phyloP scores from a whole-genome alignment of 2,329 filamentous ascomycete genomes.

The Tolypocladium album region DNA sequence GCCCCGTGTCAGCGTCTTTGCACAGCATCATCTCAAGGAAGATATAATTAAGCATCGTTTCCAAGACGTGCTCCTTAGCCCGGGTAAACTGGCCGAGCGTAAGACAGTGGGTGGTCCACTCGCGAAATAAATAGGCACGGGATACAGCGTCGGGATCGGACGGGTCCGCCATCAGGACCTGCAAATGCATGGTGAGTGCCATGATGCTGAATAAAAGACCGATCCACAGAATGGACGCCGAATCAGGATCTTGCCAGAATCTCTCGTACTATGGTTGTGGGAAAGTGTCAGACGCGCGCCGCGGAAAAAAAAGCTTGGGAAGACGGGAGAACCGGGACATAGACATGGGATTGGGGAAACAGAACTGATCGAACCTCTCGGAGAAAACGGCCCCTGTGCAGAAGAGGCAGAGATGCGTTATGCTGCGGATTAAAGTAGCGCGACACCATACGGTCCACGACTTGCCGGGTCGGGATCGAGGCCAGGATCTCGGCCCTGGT shows the following conservation, averaged over 20 bases:
- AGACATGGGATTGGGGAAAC: no score
- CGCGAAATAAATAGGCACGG: neutral
- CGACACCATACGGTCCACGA: neutral
- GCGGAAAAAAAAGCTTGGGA: no score
- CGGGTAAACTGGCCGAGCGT: neutral
- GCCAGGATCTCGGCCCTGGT: neutral
- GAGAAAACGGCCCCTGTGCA: neutral
- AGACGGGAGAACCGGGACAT: no score
- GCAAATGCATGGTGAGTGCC: neutral
- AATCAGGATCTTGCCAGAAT: neutral
- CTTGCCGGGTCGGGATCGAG: neutral
- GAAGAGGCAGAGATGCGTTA: neutral
- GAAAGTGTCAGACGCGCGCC: no score
- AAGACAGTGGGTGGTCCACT: neutral
- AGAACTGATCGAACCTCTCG: neutral
- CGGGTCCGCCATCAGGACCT: neutral
- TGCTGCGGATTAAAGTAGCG: neutral
- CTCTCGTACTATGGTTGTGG: neutral
- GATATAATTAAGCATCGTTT: neutral
- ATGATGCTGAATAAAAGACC: neutral
- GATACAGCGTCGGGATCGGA: neutral
- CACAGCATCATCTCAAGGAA: neutral
- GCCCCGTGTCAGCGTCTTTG: neutral
- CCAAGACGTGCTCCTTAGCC: neutral
- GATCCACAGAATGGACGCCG: neutral